Evolutionary conservation across 2,329 filamentous ascomycete genomes (phyloP).

Genomic region (Graphiopsis chlorocephala): DNA sequence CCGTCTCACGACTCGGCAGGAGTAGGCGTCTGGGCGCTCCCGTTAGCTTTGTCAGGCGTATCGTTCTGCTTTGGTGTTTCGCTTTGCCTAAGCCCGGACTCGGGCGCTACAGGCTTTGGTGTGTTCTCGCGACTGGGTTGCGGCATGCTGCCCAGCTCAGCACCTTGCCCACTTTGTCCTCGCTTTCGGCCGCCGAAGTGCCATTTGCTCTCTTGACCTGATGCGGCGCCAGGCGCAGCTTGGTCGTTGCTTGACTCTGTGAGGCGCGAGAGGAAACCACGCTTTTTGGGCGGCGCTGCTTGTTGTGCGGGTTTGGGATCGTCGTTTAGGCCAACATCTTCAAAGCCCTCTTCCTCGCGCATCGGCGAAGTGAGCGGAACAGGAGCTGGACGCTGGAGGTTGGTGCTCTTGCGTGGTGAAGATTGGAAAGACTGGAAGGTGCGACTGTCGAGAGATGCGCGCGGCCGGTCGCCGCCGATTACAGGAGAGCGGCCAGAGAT

Average conservation of each 20-base stretch:
- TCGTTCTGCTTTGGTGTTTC: slow-evolving; percentile 17
- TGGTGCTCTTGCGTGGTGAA: slow-evolving; percentile 41
- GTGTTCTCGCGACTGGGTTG: slow-evolving; percentile 26
- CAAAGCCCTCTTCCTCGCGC: slow-evolving; percentile 69
- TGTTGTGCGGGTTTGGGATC: slow-evolving; percentile 57
- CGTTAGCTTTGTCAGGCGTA: slow-evolving; percentile 15
- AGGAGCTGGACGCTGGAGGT: slow-evolving; percentile 32
- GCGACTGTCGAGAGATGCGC: slow-evolving; percentile 77
- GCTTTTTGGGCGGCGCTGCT: slow-evolving; percentile 59
- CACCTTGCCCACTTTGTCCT: slow-evolving; percentile 66
- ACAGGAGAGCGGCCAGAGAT: slow-evolving; percentile 85
- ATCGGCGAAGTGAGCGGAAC: slow-evolving; percentile 21
- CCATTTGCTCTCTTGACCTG: slow-evolving; percentile 27
- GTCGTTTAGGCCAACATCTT: slow-evolving; percentile 80
- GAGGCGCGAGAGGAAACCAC: slow-evolving; percentile 77
- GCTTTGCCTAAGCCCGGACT: slow-evolving; percentile 23
- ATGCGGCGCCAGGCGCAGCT: slow-evolving; percentile 5
- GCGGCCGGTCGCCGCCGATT: slow-evolving; percentile 54
- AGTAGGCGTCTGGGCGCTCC: slow-evolving; percentile 26
- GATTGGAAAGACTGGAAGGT: slow-evolving; percentile 33
- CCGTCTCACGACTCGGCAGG: slow-evolving; percentile 13
- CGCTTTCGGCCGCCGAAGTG: slow-evolving; percentile 72
- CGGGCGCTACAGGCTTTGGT: slow-evolving; percentile 22
- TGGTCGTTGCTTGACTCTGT: slow-evolving; percentile 52
- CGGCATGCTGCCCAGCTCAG: slow-evolving; percentile 66